A percentile compares a stretch with the other conserved stretches of the same genome.
Conservation (phyloP, 768 basidiomycete genomes). For the Mycena epipterygia region DNA sequence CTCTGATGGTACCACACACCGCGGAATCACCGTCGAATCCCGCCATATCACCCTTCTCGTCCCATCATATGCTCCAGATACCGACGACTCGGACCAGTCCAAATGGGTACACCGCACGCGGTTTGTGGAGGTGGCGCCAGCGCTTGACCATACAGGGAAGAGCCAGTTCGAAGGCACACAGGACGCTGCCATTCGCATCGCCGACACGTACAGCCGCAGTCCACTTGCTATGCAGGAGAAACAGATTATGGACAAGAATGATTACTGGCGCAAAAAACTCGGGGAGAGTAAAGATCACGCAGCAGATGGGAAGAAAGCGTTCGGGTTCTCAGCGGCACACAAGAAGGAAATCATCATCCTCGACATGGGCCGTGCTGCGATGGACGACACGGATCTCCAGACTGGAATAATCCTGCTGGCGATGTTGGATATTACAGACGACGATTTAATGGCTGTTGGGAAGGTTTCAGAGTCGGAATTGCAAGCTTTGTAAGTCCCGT, state of each 20-base stretch:
- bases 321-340: constrained; percentile 7
- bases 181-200: constrained; percentile 1
- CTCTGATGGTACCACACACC: constrained; percentile 43
- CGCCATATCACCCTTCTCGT: constrained; percentile 35
- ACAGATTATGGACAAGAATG: constrained; percentile 2
- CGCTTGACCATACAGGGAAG: constrained; percentile 10
- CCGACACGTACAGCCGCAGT: constrained; percentile 10
- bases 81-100: constrained; percentile 34
- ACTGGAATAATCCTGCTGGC: neutral
- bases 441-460: neutral
- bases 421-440: neutral
- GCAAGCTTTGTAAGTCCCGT: neutral
- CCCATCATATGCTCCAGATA: constrained; percentile 32
- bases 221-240: constrained; percentile 1
- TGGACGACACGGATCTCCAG: neutral
- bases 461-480: neutral
- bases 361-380: constrained; percentile 17
- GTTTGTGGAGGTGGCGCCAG: constrained; percentile 16
- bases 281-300: constrained; percentile 25
- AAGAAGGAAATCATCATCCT: constrained; percentile 17
- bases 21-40: constrained; percentile 31
- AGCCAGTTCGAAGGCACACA: constrained; percentile 11
- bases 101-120: constrained; percentile 31
- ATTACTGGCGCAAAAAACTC: constrained; percentile 25
- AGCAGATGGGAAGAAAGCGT: constrained; percentile 28